These are phyloP conservation scores for Phalaenopsis aphrodite DNA, from an alignment of 106 monocot genomes.

Conservation along the genomic window DNA sequence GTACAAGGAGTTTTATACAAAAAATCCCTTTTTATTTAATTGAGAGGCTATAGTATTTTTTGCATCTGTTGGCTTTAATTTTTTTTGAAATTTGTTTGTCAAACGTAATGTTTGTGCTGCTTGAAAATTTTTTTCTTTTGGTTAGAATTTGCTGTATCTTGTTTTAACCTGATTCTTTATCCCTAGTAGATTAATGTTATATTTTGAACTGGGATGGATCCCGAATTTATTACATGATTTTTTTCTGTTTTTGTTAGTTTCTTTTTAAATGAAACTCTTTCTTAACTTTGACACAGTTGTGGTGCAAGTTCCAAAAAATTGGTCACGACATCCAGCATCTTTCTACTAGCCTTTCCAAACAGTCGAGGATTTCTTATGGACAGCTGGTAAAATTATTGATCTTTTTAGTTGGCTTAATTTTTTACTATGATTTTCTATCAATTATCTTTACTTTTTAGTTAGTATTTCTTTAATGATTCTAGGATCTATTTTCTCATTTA, in stretches of 20 bases:
- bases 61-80: too few species aligned
- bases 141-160: too few species aligned
- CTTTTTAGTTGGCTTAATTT: background rate
- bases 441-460: background rate
- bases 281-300: conserved; percentile 31
- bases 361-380: conserved; percentile 27
- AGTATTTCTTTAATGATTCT: background rate
- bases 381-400: conserved; percentile 35
- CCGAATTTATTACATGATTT: background rate
- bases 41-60: too few species aligned
- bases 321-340: conserved; percentile 64
- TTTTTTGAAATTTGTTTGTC: too few species aligned
- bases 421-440: background rate
- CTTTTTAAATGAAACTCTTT: background rate
- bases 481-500: background rate
- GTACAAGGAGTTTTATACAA: background rate
- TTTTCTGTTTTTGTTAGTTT: background rate
- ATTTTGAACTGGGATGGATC: background rate
- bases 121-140: too few species aligned
- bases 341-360: conserved; percentile 48
- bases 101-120: too few species aligned
- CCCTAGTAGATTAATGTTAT: too few species aligned
- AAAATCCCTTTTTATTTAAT: background rate
- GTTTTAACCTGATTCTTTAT: too few species aligned
- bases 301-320: conserved; percentile 48